Evolutionary conservation across 169 alveolate genomes (phyloP), one percentile per base, ranked within the genome.

Genomic region (Plasmodium billcollinsi): DNA sequence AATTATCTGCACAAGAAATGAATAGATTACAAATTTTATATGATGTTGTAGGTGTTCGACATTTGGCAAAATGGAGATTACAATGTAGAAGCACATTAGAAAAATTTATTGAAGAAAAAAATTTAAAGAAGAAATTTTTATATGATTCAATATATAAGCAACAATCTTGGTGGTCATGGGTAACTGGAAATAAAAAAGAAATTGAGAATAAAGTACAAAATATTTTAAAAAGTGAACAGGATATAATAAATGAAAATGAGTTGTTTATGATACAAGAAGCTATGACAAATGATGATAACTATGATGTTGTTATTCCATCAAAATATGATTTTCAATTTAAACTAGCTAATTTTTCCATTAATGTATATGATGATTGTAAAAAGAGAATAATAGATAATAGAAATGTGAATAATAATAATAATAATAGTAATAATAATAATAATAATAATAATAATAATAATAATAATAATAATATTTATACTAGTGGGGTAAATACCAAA

Each of bases 31-130:
- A 67, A 71, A 90, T 74, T 12, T 91, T 95, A 45, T 93, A 93
- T 58, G 96, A 94, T 73, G 96, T 94, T n/a, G 95, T 94, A 11
- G 96, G 96, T 49, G 95, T 95, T 18, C 62, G 97, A 5, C 96
- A 95, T 80, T 90, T 95, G 52, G 97, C 97, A 12, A 91, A 95
- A 62, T 95, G 97, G 97, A 88, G 96, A 24, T 72, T 91, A 59
- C 95, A 93, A 2, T 93, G 97, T 86, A 78, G 66, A 39, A 90
- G 74, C 11, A 92, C 89, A 11, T 43, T 90, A 43, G 91, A 74
- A 56, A 88, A 92, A 63, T 75, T 93, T 21, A 75, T 90, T 12
- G 94, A 89, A 91, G 92, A 89, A 72, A 89, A 93, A 70, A 93
- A 93, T 56, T 67, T 75, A 71, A 93, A 93, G 74, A 88, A 89